Base-by-base conservation (phyloP, 2,329 filamentous ascomycete species). In the Diaporthe amygdali region DNA sequence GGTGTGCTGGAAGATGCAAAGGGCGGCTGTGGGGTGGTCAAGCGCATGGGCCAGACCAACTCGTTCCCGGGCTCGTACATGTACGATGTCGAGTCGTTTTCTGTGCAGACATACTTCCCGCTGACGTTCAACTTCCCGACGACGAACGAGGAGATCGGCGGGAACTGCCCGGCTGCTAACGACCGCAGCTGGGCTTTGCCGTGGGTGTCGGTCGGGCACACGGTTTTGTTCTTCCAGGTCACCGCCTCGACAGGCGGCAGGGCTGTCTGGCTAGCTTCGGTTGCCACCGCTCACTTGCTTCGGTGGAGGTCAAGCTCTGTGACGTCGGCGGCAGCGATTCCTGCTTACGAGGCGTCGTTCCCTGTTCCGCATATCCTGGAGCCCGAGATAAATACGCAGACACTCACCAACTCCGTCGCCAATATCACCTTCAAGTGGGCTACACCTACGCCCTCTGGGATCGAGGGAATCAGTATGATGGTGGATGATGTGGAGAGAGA, bases 31-130 rank as follows among this genome's bases (percentile, higher is more conserved):
- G 93, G 93, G 64, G 91, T 94, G 2, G 85, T 93, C 39, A 87
- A 90, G 69, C 86, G 96, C 44, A 86, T 93, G 32, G 95, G 95
- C 27, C 87, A 91, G 69, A 88, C 90, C 70, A 84, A 87, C 69
- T 84, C 87, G 56, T 97, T 91, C 77, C 82, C 87, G 41, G 86
- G 88, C 49, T 91, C 91, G 12, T 87, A 89, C 61, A 86, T 86
- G 25, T 86, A 97, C 77, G 94, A 92, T 66, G 94, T 98, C 74
- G 82, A 84, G 34, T 97, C 94, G 74, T 85, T 94, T 66, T 87
- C 82, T 4, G 98, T 99, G 78, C 89, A 95, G 73, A 96, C 94
- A 0, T 94, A 94, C 75, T 99, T 99, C 77, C 96, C 96, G 1
- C 91, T 94, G 41, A 92, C 95, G 0, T 98, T 94, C 79, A 90